Evolutionary conservation across 2,329 filamentous ascomycete genomes (phyloP).

Genomic region (Ceratocystis harringtonii): DNA sequence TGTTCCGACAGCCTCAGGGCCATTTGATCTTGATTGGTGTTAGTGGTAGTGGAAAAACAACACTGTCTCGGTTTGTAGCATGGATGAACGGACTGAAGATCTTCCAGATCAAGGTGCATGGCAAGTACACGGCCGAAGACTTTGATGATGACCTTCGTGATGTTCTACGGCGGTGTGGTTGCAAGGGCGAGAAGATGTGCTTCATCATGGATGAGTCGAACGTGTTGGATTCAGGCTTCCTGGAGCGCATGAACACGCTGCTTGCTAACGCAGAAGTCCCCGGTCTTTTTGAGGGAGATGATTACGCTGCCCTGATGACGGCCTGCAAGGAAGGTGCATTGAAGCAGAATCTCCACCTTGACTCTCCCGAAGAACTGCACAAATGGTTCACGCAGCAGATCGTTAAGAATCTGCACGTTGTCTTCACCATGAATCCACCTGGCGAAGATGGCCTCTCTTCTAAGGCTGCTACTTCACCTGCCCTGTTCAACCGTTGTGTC

Average conservation of each 20-base stretch:
- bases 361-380: conserved; percentile 98
- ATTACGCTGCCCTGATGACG: conserved; percentile 96
- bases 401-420: conserved; percentile 95
- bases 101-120: conserved; percentile 99
- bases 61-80: conserved; percentile 89
- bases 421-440: conserved; percentile 99
- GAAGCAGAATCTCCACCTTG: conserved; percentile 81
- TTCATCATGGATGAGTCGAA: conserved; percentile 99
- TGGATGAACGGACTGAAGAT: conserved; percentile 99
- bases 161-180: conserved; percentile 83
- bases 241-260: conserved; percentile 98
- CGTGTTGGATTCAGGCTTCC: conserved; percentile 92
- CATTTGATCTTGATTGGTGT: conserved; percentile 98
- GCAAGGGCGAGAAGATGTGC: conserved; percentile 98
- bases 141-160: conserved; percentile 96
- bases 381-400: conserved; percentile 99
- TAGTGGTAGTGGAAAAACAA: conserved; percentile 97
- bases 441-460: conserved; percentile 76
- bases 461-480: conserved; percentile 93
- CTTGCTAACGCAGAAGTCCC: conserved; percentile 99
- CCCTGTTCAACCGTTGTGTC: conserved; percentile 97
- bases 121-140: conserved; percentile 94
- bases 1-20: conserved; percentile 95
- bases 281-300: conserved; percentile 96
- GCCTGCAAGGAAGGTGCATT: conserved; percentile 97